These are phyloP conservation scores for Leishmania major DNA, from an alignment of 208 protist genomes.

Conservation along the genomic window DNA sequence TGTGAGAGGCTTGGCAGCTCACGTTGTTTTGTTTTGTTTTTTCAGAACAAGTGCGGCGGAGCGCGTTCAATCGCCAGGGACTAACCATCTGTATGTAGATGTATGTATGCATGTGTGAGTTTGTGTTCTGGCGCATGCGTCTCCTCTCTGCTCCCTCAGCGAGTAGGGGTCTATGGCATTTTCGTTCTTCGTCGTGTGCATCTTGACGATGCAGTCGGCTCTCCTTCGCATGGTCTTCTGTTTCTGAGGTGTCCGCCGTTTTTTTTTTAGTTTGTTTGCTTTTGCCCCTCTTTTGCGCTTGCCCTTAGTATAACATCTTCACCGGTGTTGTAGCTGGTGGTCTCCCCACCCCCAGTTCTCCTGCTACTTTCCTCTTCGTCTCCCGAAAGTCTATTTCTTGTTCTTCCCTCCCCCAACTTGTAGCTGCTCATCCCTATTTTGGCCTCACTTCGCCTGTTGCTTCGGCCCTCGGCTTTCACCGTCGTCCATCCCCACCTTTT, in stretches of 20 bases:
- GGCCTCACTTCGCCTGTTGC: neutral
- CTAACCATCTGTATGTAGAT: neutral
- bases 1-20: neutral
- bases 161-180: neutral
- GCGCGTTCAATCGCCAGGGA: neutral
- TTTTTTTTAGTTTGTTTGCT: neutral
- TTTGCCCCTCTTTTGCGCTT: neutral
- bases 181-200: neutral
- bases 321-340: neutral
- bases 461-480: neutral
- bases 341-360: neutral
- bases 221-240: neutral
- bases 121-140: neutral
- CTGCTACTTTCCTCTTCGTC: neutral
- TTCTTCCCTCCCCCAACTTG: neutral
- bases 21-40: neutral
- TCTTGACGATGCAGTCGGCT: neutral
- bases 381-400: neutral
- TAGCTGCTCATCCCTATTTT: neutral
- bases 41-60: neutral
- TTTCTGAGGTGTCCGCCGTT: neutral
- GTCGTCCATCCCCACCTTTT: neutral
- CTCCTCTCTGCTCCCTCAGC: neutral
- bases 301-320: neutral
- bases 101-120: neutral